Conservation (phyloP, 371 early-diverging fungal species). For the Mucor irregularis region DNA sequence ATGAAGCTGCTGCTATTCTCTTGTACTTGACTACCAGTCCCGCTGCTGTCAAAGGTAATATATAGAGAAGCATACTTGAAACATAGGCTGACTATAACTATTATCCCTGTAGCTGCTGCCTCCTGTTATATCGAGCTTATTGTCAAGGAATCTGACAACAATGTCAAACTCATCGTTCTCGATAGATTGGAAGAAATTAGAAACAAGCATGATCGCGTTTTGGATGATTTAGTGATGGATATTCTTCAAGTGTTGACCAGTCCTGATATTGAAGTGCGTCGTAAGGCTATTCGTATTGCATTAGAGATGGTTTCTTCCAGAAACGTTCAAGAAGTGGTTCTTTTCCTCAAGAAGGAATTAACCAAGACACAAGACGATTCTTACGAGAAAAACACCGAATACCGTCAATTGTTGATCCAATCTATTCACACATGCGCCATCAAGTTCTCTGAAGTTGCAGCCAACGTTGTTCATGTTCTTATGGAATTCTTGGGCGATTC, state of each 20-base stretch:
- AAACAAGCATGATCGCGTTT: slow-evolving; percentile 80
- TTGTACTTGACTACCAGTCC: slow-evolving; percentile 85
- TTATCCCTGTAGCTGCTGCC: slow-evolving; percentile 70
- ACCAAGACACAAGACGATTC: slow-evolving; percentile 87
- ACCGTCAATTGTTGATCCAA: slow-evolving; percentile 91
- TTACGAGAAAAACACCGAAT: slow-evolving; percentile 91
- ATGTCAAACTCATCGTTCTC: slow-evolving; percentile 95
- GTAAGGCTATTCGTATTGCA: slow-evolving; percentile 83
- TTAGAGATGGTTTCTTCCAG: slow-evolving; percentile 88
- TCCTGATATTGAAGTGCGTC: slow-evolving; percentile 95
- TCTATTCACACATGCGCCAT: slow-evolving; percentile 96
- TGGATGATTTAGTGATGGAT: slow-evolving; percentile 94
- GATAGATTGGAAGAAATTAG: slow-evolving; percentile 87
- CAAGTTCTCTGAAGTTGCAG: slow-evolving; percentile 93
- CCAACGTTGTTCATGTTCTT: slow-evolving; percentile 90
- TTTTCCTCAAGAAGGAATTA: slow-evolving; percentile 92
- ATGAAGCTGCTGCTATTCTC: slow-evolving; percentile 94
- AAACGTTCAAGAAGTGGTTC: slow-evolving; percentile 92
- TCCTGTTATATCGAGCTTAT: slow-evolving; percentile 87
- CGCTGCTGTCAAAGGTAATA: slow-evolving; percentile 83
- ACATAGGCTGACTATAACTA: not conserved
- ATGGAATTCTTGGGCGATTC: slow-evolving; percentile 94
- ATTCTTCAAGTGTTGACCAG: slow-evolving; percentile 84
- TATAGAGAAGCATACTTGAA: not conserved
- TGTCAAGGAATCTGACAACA: slow-evolving; percentile 94